A percentile compares a stretch with the other conserved stretches of the same genome.
Evolutionary conservation across 257 asterid genomes (phyloP).

Genomic region (Solanum chiquidenum): DNA sequence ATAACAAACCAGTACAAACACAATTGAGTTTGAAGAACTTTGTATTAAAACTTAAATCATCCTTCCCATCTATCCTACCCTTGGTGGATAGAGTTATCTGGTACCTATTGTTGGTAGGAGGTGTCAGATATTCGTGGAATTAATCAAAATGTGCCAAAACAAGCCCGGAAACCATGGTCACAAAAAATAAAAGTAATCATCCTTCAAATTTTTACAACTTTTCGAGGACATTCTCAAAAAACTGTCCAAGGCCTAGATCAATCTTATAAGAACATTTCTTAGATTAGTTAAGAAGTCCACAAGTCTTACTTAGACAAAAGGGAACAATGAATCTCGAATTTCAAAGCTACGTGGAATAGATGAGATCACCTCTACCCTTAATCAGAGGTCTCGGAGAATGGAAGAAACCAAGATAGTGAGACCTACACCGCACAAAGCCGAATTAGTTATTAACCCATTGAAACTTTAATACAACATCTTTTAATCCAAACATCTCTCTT

Average conservation of each 20-base stretch:
- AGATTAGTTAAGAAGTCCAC: background rate
- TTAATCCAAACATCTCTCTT: background rate
- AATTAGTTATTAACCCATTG: background rate
- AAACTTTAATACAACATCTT: background rate
- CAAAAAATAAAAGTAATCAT: background rate
- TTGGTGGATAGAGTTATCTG: too few species aligned
- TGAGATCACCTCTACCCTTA: background rate
- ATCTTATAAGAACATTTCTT: background rate
- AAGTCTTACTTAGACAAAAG: background rate
- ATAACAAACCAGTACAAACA: background rate
- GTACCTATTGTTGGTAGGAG: too few species aligned
- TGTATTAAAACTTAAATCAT: background rate
- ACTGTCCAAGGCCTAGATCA: background rate
- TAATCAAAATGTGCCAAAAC: too few species aligned
- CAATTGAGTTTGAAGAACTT: background rate
- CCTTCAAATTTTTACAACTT: background rate
- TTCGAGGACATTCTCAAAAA: background rate
- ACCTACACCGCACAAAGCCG: background rate
- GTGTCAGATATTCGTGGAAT: too few species aligned
- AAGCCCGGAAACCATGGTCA: too few species aligned
- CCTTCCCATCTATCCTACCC: too few species aligned
- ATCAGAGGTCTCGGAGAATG: background rate
- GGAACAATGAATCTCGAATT: background rate
- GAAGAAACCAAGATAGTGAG: background rate
- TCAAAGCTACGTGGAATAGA: background rate